Base-by-base conservation (phyloP, 2,329 filamentous ascomycete species). In the Aspergillus uvarum region DNA sequence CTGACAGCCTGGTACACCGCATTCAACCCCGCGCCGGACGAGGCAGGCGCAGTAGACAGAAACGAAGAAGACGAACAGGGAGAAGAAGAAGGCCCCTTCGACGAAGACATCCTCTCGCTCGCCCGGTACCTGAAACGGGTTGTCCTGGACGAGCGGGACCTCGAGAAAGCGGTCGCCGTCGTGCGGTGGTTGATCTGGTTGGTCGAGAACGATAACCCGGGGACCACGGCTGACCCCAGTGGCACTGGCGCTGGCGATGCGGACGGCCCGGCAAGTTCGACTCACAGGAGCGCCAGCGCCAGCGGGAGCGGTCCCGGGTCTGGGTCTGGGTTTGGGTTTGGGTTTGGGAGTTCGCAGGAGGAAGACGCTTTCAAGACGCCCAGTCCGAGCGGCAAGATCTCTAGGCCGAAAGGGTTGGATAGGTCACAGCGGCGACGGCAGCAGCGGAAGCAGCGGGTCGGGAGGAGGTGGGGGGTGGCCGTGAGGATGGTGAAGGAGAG, bases 21-120 rank as follows among this genome's bases (percentile, higher is more conserved):
- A 61, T 96, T 94, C 62, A 79, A 75, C 38, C 38, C n/a, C 16
- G 14, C n/a, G 5, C 38, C 32, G 5, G 32, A 16, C 32, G 11
- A 16, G 12, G 32, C 32, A 14, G 32, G 14, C 32, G 32, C 14
- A 4, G 32, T 11, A 14, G 32, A 35, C 32, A 3, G 4, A 1
- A 16, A 4, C 12, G 32, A 35, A 35, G 32, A 35, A 10, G 38
- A 19, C 2, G 38, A 44, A 8, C 16, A 19, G 7, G 38, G 8
- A 7, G 38, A 42, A 16, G 38, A 35, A 10, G 38, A 19, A 3
- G 92, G 90, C 0, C 95, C 95, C 1, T 92, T 95, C 74, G 77
- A 77, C 0, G 87, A 90, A 59, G 95, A 99, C 74, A 88, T 94
- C 0, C 83, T 82, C 47, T 87, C 93, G 42, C 80, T 98, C 61